phyloP scores from a whole-genome alignment of 2,329 filamentous ascomycete genomes.

The Fusarium citri region DNA sequence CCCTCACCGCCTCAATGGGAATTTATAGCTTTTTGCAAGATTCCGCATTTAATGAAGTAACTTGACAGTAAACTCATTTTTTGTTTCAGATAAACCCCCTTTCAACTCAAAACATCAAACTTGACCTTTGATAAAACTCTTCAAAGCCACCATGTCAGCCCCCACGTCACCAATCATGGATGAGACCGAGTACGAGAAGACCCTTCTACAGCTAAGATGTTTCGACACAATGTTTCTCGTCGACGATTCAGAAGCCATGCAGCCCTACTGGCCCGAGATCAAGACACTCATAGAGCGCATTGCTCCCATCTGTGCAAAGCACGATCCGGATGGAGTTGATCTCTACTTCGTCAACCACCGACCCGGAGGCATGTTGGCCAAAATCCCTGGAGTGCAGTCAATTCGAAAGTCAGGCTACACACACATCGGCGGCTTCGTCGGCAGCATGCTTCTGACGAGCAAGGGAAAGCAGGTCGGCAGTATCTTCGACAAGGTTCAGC shows the following conservation, averaged over 20 bases:
- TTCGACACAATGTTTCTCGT: slow-evolving; percentile 23
- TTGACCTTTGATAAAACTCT: not conserved
- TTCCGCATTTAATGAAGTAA: not conserved
- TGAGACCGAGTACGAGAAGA: slow-evolving; percentile 9
- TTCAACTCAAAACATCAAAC: not conserved
- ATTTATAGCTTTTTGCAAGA: not conserved
- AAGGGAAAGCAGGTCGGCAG: slow-evolving; percentile 19
- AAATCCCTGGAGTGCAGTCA: slow-evolving; percentile 15
- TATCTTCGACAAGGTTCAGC: slow-evolving; percentile 20
- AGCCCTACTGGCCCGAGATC: slow-evolving; percentile 22
- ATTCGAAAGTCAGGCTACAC: slow-evolving; percentile 23
- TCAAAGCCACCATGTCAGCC: not conserved
- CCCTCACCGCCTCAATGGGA: slow-evolving; percentile 14
- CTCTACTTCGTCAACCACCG: slow-evolving; percentile 23
- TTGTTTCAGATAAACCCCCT: not conserved
- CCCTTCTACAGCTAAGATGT: slow-evolving; percentile 16
- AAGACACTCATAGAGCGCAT: slow-evolving; percentile 24
- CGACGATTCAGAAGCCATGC: slow-evolving; percentile 18
- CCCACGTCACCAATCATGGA: not conserved
- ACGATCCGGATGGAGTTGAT: slow-evolving; percentile 17
- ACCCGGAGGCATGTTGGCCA: slow-evolving; percentile 13
- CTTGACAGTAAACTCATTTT: not conserved
- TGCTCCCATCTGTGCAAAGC: slow-evolving; percentile 16
- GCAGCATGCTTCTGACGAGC: slow-evolving; percentile 18
- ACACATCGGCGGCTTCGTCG: slow-evolving; percentile 12